Base-by-base conservation (phyloP, 2,329 filamentous ascomycete genomes). In the Sporothrix mexicana region DNA sequence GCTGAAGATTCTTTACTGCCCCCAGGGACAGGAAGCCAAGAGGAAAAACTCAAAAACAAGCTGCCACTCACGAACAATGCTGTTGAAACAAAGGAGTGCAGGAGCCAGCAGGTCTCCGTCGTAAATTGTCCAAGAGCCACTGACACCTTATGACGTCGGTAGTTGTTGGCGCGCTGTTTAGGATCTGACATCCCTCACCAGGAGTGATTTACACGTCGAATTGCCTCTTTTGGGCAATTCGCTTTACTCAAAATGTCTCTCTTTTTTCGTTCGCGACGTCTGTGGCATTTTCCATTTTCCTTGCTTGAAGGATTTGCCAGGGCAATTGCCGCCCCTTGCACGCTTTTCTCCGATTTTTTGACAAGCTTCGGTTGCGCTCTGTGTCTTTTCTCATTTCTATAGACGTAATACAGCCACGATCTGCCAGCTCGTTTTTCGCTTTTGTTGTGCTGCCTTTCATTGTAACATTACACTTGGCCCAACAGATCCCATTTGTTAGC, bases 131-230 rank as follows among this genome's bases (percentile, higher is more conserved):
- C 3, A n/a, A 45, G n/a, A n/a, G 7, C 62, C 30, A 7, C 64
- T 67, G 62, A 30, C 64, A 51, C 64, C 23, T 9, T 67, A 67
- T 67, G 64, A 67, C 64, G 64, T 67, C 64, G 64, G 64, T 43
- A 23, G 62, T 23, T 13, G n/a, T 25, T 25, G 43, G 36, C 12
- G 41, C 62, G 30, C 30, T 36, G 7, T n/a, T 17, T 25, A n/a
- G 51, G 51, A 2, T 36, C 64, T 67, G 30, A 36, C 30, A 36
- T 2, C 64, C 23, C 64, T 67, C 23, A 43, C 23, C n/a, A 64
- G 9, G 2, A 12, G 13, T 6, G 64, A 67, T 47, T 20, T 67
- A 23, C 64, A 67, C 23, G 9, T n/a, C 3, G 7, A 36, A 51
- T n/a, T 67, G 30, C 47, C 64, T 36, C 25, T 49, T 67, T 67